Base-by-base conservation (phyloP, 2,329 filamentous ascomycete genomes). In the Tolypocladium amazonense region DNA sequence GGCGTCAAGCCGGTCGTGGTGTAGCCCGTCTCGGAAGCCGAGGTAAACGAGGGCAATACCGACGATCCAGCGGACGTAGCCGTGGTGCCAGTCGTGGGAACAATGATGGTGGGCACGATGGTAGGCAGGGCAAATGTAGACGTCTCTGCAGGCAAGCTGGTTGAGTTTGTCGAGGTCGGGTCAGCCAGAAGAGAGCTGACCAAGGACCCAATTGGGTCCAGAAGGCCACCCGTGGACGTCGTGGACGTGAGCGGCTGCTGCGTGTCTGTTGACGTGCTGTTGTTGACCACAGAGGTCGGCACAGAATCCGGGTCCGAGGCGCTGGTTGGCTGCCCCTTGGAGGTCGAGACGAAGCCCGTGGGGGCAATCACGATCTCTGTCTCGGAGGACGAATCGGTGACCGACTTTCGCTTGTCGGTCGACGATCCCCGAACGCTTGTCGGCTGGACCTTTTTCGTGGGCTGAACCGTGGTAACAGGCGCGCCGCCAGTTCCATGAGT, bases 301-400 rank as follows among this genome's bases (percentile, higher is more conserved):
- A 52, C n/a, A 33, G 50, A 18, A 1, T 23, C 50, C 37, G 33
- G 61, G 12, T 37, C 43, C 30, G 58, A 43, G 41, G 33, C 3
- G 39, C 11, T 61, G 7, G 55, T 43, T 39, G 53, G 37, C 11
- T 56, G 25, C 20, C 30, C 27, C 15, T 43, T 56, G n/a, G 52
- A 52, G 25, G 37, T 59, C 1, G 62, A 52, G 56, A 67, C 61
- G 50, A 71, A 66, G 56, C 69, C 69, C 18, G 63, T 68, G 18
- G 69, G 67, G 11, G 63, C 69, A 60, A 71, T 65, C n/a, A 69
- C 56, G 27, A 69, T 68, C 30, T 57, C 62, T 8, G 56, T 38
- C 18, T 67, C 62, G 27, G 61, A 56, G 30, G 56, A 55, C 8
- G 64, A 58, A 30, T 57, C 25, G 56, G 47, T 52, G 2, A 14